phyloP scores from a whole-genome alignment of 2,329 filamentous ascomycete genomes.

The Microdochium nivale region DNA sequence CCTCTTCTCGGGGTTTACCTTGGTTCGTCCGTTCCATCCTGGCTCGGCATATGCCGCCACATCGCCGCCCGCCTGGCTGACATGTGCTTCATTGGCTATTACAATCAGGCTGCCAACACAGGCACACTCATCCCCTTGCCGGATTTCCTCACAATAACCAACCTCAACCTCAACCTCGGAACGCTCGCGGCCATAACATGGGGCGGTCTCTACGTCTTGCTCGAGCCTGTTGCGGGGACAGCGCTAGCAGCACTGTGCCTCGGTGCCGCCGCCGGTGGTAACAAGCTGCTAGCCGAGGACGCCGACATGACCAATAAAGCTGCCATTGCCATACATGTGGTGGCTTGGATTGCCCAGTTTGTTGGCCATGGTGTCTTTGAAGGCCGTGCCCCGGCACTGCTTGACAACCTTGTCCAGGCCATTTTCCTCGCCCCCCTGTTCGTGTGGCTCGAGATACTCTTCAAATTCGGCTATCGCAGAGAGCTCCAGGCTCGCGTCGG shows the following conservation, averaged over 20 bases:
- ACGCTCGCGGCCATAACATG: slow-evolving; percentile 61
- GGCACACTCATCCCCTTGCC: slow-evolving; percentile 57
- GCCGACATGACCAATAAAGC: slow-evolving; percentile 39
- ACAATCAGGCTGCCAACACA: slow-evolving; percentile 47
- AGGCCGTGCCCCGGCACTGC: slow-evolving; percentile 74
- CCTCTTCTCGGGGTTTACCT: slow-evolving; percentile 59
- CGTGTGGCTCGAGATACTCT: slow-evolving; percentile 92
- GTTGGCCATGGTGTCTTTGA: slow-evolving; percentile 87
- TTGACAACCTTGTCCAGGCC: slow-evolving; percentile 89
- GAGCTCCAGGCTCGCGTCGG: slow-evolving; percentile 78
- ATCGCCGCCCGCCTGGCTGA: neutral
- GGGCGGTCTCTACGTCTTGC: slow-evolving; percentile 73
- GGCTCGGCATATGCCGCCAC: slow-evolving; percentile 7
- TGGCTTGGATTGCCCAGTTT: slow-evolving; percentile 84
- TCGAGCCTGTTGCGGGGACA: slow-evolving; percentile 87
- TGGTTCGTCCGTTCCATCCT: slow-evolving; percentile 45
- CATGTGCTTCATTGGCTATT: slow-evolving; percentile 10
- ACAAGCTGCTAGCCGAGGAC: slow-evolving; percentile 59
- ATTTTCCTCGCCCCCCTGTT: slow-evolving; percentile 91
- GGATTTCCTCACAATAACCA: slow-evolving; percentile 57
- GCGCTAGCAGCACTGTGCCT: slow-evolving; percentile 70
- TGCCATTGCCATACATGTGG: slow-evolving; percentile 60
- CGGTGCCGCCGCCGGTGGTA: slow-evolving; percentile 63
- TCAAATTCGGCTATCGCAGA: slow-evolving; percentile 80
- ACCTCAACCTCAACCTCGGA: slow-evolving; percentile 57